Base-by-base conservation (phyloP, 2,329 filamentous ascomycete genomes). In the Pseudogymnoascus sp. region DNA sequence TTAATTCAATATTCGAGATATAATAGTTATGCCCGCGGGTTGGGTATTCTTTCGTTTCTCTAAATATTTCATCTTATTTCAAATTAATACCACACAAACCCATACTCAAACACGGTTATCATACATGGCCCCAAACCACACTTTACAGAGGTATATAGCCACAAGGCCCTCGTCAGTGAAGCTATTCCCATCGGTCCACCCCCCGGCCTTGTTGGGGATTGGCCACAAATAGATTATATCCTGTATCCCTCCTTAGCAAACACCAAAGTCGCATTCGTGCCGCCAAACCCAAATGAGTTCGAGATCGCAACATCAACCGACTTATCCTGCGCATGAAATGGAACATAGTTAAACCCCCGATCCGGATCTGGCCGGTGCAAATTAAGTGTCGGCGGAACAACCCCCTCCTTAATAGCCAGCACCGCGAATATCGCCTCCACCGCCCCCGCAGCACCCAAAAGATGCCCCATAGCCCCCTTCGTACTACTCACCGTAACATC, bases 211-310 rank as follows among this genome's bases (percentile, higher is more conserved):
- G 46, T 6, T 8, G 8, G 26, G 26, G n/a, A 8, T 16, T 53
- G 14, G 26, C 26, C 26, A 33, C 7, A 6, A 33, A 26, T 26
- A 56, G 2, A 19, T 22, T 11, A 56, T 19, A 12, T 6, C 28
- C n/a, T 56, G 50, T 60, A 60, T 1, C 59, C 59, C 33, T 60
- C 59, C 33, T 73, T 74, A 22, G 71, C 71, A 63, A 98, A 93
- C 61, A 92, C 92, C 38, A 99, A 78, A 62, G 87, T 92, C 43
- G 93, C 93, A 77, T 99, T 99, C 1, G 93, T 98, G 14, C 95
- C 95, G 10, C 95, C 95, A 78, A 99, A 99, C 0, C 95, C 95
- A 77, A 99, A 99, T 73, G 93, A 98, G 72, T 99, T 99, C 3
- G 91, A 95, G 64, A 99, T 70, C 4, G 90, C 90, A 22, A 93